These are phyloP conservation scores for Aspergillus persii DNA, from an alignment of 2,329 filamentous ascomycete species.

Conservation along the genomic window DNA sequence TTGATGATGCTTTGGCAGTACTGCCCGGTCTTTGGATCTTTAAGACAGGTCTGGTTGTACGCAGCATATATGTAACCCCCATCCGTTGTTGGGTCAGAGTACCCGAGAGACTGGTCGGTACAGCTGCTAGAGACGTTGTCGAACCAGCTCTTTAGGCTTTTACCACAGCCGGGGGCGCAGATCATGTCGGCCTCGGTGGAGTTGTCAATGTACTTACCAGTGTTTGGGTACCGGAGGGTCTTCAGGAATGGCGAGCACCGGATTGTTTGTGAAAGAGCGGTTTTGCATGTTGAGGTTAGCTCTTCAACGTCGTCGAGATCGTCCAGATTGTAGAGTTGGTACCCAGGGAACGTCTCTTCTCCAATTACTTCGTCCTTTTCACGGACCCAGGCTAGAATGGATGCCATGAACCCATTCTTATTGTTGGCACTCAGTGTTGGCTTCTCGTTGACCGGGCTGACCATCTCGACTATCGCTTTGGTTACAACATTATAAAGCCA, in stretches of 20 bases:
- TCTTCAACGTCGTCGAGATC: neutral
- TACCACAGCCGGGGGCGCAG: constrained; percentile 13
- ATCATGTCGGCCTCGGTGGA: constrained; percentile 13
- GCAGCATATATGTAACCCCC: constrained; percentile 8
- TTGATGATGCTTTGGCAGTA: constrained; percentile 13
- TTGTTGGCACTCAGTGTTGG: constrained; percentile 15
- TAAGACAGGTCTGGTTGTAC: constrained; percentile 17
- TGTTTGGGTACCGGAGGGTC: neutral
- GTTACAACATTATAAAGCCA: constrained; percentile 26
- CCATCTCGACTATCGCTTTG: constrained; percentile 21
- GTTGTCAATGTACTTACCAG: constrained; percentile 6
- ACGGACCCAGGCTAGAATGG: constrained; percentile 21
- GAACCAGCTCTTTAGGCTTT: constrained; percentile 11
- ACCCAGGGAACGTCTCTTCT: constrained; percentile 11
- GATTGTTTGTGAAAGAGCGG: constrained; percentile 8
- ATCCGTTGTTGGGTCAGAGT: constrained; percentile 1
- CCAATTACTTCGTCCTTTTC: constrained; percentile 9
- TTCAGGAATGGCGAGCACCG: constrained; percentile 5
- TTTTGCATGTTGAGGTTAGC: constrained; percentile 3
- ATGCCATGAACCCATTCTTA: constrained; percentile 21
- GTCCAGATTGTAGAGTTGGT: constrained; percentile 8
- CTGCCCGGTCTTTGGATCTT: constrained; percentile 7
- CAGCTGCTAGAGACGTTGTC: constrained; percentile 9
- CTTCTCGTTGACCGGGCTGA: constrained; percentile 15
- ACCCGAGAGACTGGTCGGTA: constrained; percentile 5